Percentiles rank a stretch among this genome's conserved stretches.
Evolutionary conservation across 768 basidiomycete species (phyloP).

Genomic region (Gloeopeniophorella convolvens): DNA sequence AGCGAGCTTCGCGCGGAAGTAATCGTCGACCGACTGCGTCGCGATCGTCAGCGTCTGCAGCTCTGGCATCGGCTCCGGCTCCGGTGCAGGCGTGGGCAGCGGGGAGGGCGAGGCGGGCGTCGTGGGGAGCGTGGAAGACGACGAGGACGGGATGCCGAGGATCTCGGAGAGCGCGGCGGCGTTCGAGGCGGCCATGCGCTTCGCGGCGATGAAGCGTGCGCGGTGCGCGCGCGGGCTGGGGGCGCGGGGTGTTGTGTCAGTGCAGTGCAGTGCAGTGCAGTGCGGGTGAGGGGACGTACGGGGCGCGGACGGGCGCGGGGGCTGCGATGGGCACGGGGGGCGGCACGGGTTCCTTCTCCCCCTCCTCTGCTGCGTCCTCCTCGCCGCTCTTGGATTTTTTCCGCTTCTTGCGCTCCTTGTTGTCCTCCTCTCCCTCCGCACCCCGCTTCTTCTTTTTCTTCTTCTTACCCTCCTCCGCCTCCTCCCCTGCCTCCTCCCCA

Average conservation of each 20-base stretch:
- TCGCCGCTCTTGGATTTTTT: constrained; percentile 25
- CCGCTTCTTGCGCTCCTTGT: constrained; percentile 27
- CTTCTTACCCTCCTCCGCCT: constrained; percentile 20
- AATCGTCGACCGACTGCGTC: constrained; percentile 74
- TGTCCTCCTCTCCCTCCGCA: constrained; percentile 16
- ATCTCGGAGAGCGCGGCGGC: constrained; percentile 83
- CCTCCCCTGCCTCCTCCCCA: neutral
- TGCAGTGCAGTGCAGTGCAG: too few relatives aligned
- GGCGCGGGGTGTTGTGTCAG: too few relatives aligned
- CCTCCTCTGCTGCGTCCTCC: neutral
- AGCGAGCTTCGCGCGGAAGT: constrained; percentile 78
- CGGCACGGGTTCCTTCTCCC: neutral
- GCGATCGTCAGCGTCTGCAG: constrained; percentile 57
- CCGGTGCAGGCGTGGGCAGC: constrained; percentile 24
- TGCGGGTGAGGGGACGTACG: too few relatives aligned
- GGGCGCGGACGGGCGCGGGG: constrained; percentile 8
- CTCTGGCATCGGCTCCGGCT: constrained; percentile 26
- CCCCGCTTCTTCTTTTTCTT: too few relatives aligned
- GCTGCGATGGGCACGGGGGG: neutral
- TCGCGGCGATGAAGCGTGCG: constrained; percentile 74
- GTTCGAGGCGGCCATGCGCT: constrained; percentile 67
- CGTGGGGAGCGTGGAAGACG: constrained; percentile 24
- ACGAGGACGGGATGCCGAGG: constrained; percentile 55
- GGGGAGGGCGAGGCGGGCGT: constrained; percentile 34
- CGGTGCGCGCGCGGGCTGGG: constrained; percentile 48